These are phyloP conservation scores for Pulveroboletus sp. DNA, from an alignment of 768 basidiomycete genomes.

Conservation along the genomic window DNA sequence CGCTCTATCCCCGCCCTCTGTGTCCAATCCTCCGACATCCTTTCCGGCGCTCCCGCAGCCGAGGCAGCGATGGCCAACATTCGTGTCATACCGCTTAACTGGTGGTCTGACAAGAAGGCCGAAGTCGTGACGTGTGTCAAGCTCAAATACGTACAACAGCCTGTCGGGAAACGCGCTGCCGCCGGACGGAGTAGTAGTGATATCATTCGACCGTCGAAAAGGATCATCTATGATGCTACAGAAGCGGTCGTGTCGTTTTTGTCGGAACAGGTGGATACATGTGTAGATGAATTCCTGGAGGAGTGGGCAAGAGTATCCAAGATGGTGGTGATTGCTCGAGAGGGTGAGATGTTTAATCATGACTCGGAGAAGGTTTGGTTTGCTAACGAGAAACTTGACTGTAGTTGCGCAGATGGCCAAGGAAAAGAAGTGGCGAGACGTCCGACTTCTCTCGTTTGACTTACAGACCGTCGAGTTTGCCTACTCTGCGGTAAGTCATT, in stretches of 20 bases:
- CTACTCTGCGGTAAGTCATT: constrained; percentile 55
- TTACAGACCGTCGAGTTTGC: constrained; percentile 90
- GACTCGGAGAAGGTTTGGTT: background rate
- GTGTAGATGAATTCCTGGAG: constrained; percentile 86
- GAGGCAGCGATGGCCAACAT: constrained; percentile 94
- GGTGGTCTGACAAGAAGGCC: constrained; percentile 85
- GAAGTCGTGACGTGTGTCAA: constrained; percentile 89
- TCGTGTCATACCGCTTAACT: constrained; percentile 81
- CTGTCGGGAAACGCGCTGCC: constrained; percentile 67
- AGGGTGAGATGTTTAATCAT: constrained; percentile 48
- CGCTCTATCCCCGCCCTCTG: constrained; percentile 81
- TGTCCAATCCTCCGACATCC: constrained; percentile 77
- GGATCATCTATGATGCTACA: constrained; percentile 86
- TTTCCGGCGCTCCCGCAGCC: constrained; percentile 80
- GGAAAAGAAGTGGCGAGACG: constrained; percentile 65
- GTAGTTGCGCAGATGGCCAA: constrained; percentile 83
- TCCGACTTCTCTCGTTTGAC: constrained; percentile 86
- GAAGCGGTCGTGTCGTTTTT: constrained; percentile 89
- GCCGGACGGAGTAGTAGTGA: constrained; percentile 45
- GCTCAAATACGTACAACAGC: constrained; percentile 85
- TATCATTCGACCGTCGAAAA: constrained; percentile 79
- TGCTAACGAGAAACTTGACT: background rate
- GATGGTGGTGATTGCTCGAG: constrained; percentile 90
- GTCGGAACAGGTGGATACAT: constrained; percentile 82
- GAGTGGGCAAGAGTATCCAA: constrained; percentile 93